A percentile compares a stretch with the other conserved stretches of the same genome.
phyloP scores from a whole-genome alignment of 768 basidiomycete species.

The Leccinum uliginosum region DNA sequence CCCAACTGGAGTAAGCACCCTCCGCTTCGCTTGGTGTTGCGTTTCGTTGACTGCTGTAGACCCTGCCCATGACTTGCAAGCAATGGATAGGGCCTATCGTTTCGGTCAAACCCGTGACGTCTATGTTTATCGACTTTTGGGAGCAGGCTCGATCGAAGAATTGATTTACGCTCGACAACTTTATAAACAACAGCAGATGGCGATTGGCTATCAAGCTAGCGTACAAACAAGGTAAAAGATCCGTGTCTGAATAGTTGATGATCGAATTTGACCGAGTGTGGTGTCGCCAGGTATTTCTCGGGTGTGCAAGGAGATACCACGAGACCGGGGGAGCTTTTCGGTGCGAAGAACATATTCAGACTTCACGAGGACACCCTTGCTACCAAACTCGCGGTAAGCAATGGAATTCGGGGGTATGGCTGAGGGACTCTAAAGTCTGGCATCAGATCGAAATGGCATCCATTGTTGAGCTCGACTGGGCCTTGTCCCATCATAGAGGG shows the following conservation, averaged over 20 bases:
- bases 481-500: slow-evolving; percentile 60
- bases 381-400: slow-evolving; percentile 67
- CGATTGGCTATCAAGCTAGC: slow-evolving; percentile 82
- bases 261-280: background rate
- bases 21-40: background rate
- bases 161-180: slow-evolving; percentile 85
- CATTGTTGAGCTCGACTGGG: slow-evolving; percentile 76
- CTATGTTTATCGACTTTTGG: slow-evolving; percentile 75
- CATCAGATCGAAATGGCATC: slow-evolving; percentile 76
- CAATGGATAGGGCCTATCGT: slow-evolving; percentile 83
- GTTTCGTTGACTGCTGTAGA: slow-evolving; percentile 45
- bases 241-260: background rate
- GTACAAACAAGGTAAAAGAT: slow-evolving; percentile 65
- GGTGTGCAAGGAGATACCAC: slow-evolving; percentile 76
- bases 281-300: slow-evolving; percentile 58
- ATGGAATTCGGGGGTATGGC: background rate
- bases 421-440: background rate
- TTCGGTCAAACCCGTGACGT: slow-evolving; percentile 88
- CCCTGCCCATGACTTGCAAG: slow-evolving; percentile 92
- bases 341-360: slow-evolving; percentile 80
- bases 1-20: slow-evolving; percentile 89
- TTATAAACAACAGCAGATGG: slow-evolving; percentile 93
- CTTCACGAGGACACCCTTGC: slow-evolving; percentile 65
- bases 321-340: slow-evolving; percentile 80
- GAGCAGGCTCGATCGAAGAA: slow-evolving; percentile 85